Conservation (phyloP, 2,329 filamentous ascomycete genomes). For the Alternaria angustiovoidea region DNA sequence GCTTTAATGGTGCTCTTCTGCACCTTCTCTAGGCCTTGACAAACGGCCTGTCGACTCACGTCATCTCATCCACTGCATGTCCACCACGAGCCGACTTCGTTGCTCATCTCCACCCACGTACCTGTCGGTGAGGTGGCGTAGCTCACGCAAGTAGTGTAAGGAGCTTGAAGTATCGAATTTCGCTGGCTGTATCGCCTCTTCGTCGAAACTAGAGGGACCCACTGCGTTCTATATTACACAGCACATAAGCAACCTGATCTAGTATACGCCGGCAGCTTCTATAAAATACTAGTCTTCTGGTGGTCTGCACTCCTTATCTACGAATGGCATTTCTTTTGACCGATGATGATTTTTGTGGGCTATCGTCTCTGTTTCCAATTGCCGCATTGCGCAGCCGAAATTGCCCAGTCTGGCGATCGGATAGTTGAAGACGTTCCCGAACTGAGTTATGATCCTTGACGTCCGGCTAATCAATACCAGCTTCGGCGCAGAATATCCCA, state of each 20-base stretch:
- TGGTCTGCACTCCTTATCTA: not conserved
- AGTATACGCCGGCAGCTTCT: not conserved
- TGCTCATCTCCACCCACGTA: not conserved
- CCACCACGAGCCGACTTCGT: not conserved
- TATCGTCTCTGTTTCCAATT: not conserved
- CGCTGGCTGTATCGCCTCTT: not conserved
- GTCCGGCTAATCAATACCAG: not conserved
- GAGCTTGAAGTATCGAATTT: not conserved
- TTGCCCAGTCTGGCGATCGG: not conserved
- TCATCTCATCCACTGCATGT: too few relatives aligned
- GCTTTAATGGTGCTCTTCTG: not conserved
- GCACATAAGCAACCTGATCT: not conserved
- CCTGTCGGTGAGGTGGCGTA: not conserved
- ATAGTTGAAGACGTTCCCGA: not conserved
- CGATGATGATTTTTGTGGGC: not conserved
- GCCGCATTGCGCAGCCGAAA: slow-evolving; percentile 3
- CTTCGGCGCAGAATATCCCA: not conserved
- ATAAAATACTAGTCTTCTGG: not conserved
- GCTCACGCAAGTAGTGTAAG: not conserved
- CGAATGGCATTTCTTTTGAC: not conserved
- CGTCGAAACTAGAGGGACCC: not conserved
- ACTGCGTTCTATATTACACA: not conserved
- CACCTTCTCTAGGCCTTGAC: not conserved
- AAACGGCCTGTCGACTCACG: too few relatives aligned
- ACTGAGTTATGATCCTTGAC: not conserved